Evolutionary conservation across 2,329 filamentous ascomycete species (phyloP), one percentile per base, ranked within the genome.

Genomic region (Colletotrichum sp.): DNA sequence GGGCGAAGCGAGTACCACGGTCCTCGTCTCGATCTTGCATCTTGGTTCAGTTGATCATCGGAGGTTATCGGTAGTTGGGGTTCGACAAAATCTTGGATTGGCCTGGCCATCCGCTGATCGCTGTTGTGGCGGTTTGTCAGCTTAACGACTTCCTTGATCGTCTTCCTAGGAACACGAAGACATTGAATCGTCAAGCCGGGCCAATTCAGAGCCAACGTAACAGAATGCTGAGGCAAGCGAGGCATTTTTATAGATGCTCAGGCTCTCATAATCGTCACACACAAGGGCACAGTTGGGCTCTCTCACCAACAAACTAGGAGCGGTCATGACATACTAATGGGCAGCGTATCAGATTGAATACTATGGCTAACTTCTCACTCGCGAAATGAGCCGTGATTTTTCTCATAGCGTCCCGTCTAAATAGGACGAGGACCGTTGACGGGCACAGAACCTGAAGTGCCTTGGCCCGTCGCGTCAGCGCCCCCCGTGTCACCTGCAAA

Each of bases 1-100:
- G 43, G 57, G 47, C 33, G 61, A 66, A 61, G 33, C 61, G 51
- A 73, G 61, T 5, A 67, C 61, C 54, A 36, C 58, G 65, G 65
- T 21, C 66, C 29, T 68, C 55, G 31, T 33, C 38, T 65, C 57
- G 61, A 73, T 70, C 72, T 72, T 31, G 62, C 62, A 72, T 74
- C 47, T 58, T 64, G 68, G 68, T n/a, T 36, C 47, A 58, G 57
- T 47, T 51, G 62, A 67, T 74, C 72, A 38, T 67, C 68, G 68
- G 72, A 74, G 68, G 62, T 73, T 73, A 73, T 66, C 68, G 71
- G 71, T 58, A 71, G 68, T 73, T 71, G 71, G 55, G 38, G 43
- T 63, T 31, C 27, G 29, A 67, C 57, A 71, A 58, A 24, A 43
- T 63, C 29, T 24, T 51, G 27, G 55, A 63, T 51, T 58, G 72